Evolutionary conservation across 345 rosid species (phyloP), one percentile per base, ranked within the genome.

Genomic region (Salix purpurea): DNA sequence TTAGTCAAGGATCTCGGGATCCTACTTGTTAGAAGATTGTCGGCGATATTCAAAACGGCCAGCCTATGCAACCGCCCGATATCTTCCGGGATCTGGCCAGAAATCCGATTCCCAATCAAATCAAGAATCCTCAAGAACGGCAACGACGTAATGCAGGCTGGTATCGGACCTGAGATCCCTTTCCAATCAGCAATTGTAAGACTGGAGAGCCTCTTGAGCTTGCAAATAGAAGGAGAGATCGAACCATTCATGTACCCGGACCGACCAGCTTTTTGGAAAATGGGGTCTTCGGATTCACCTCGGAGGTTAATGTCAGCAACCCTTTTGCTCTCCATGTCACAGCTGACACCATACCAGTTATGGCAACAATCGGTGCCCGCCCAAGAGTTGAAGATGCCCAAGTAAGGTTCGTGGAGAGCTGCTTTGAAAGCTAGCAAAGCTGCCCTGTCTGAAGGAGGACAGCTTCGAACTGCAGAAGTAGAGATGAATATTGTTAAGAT

Each of bases 261-360:
- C 10, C 92, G 85, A 65, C 78, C 83, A 23, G 97, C 87, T 65
- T 86, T 80, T 56, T 86, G 80, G 76, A 89, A 92, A 14, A 94
- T 86, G 7, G 98, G 97, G 65, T 94, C 97, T 62, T 92, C 90
- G 2, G 98, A 91, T 77, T 94, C 97, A 7, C 98, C 98, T 1
- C 98, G 89, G 71, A 95, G 97, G 84, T 85, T 93, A 34, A 95
- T 87, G 80, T 91, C 99, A 14, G 99, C 96, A 42, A 95, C 96
- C 56, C 84, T 89, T 78, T 72, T 77, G 68, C 90, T 86, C 71
- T 88, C 73, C 19, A 72, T 78, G 87, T 95, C 94, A 72, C 99
- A 95, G 85, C 93, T 90, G 67, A 95, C 68, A 67, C 97, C 99
- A 81, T 93, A 88, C 99, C 99, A 93, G 80, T 84, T 89, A 73